phyloP scores from a whole-genome alignment of 1,284 basidiomycete species.

The Tylopilus sp. region DNA sequence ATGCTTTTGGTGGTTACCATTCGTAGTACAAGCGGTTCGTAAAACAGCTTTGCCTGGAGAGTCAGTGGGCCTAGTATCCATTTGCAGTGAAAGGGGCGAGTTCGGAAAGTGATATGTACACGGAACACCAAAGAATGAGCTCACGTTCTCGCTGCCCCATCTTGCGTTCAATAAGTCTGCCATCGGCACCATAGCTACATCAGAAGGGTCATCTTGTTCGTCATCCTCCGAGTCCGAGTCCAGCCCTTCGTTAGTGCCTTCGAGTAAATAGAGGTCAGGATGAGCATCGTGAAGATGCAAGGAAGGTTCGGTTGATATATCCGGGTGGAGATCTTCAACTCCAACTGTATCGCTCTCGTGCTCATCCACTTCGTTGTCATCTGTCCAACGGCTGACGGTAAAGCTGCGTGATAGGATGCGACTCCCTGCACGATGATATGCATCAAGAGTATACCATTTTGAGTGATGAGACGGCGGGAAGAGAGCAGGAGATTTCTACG shows the following conservation, averaged over 20 bases:
- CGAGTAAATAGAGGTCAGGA: conserved; percentile 22
- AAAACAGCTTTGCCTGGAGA: conserved; percentile 75
- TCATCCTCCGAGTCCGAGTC: conserved; percentile 56
- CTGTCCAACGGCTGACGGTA: conserved; percentile 60
- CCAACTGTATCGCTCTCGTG: conserved; percentile 27
- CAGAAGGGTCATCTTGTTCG: conserved; percentile 59
- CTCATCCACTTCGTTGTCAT: conserved; percentile 27
- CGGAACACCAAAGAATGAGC: conserved; percentile 18
- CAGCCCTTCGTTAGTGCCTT: conserved; percentile 26
- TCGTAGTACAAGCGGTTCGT: conserved; percentile 66
- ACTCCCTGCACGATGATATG: conserved; percentile 89
- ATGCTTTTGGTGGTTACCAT: conserved; percentile 83
- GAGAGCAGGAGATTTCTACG: conserved; percentile 63
- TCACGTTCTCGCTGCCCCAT: conserved; percentile 81
- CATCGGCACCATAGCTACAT: conserved; percentile 93
- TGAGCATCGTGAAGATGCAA: conserved; percentile 50
- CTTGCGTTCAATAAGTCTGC: conserved; percentile 93
- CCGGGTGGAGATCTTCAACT: conserved; percentile 10
- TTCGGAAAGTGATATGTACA: neutral
- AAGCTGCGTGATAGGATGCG: conserved; percentile 92
- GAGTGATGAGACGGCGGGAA: conserved; percentile 52
- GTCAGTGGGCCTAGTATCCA: neutral
- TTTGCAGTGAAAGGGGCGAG: neutral
- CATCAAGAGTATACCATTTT: conserved; percentile 63
- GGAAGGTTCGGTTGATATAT: conserved; percentile 36